Evolutionary conservation across 2,329 filamentous ascomycete genomes (phyloP).

Genomic region (Cladosporium colombiae): DNA sequence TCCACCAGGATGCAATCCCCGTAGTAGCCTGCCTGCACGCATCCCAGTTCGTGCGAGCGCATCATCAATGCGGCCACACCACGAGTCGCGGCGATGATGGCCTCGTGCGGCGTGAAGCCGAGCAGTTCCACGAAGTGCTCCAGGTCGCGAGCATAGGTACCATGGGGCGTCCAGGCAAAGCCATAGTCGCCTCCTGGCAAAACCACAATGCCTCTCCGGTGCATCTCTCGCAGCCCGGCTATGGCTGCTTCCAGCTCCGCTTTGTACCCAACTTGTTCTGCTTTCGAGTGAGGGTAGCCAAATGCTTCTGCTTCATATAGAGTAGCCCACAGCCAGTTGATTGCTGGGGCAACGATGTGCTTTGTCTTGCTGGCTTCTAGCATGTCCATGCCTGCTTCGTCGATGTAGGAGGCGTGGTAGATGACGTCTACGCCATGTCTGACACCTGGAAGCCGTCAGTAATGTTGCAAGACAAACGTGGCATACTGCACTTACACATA

Average conservation of each 20-base stretch:
- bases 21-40: slow-evolving; percentile 51
- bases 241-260: slow-evolving; percentile 46
- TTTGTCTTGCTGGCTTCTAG: slow-evolving; percentile 43
- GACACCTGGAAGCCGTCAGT: slow-evolving; percentile 24
- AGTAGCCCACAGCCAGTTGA: slow-evolving; percentile 48
- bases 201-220: slow-evolving; percentile 47
- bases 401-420: slow-evolving; percentile 50
- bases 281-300: slow-evolving; percentile 46
- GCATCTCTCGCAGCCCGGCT: slow-evolving; percentile 47
- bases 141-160: slow-evolving; percentile 48
- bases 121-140: slow-evolving; percentile 50
- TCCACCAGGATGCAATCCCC: slow-evolving; percentile 51
- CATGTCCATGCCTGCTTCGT: slow-evolving; percentile 46
- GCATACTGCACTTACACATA: slow-evolving; percentile 34
- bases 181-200: slow-evolving; percentile 42
- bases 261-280: slow-evolving; percentile 48
- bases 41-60: slow-evolving; percentile 50
- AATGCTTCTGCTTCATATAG: slow-evolving; percentile 43
- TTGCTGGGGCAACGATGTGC: slow-evolving; percentile 45
- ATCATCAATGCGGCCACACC: slow-evolving; percentile 52
- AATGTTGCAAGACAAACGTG: neutral
- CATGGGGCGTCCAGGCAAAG: slow-evolving; percentile 7
- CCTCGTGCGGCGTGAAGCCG: slow-evolving; percentile 48
- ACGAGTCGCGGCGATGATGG: slow-evolving; percentile 51
- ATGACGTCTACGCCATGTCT: slow-evolving; percentile 51